Evolutionary conservation across 805 yeast species (phyloP).

Genomic region (Millerozyma acaciae): DNA sequence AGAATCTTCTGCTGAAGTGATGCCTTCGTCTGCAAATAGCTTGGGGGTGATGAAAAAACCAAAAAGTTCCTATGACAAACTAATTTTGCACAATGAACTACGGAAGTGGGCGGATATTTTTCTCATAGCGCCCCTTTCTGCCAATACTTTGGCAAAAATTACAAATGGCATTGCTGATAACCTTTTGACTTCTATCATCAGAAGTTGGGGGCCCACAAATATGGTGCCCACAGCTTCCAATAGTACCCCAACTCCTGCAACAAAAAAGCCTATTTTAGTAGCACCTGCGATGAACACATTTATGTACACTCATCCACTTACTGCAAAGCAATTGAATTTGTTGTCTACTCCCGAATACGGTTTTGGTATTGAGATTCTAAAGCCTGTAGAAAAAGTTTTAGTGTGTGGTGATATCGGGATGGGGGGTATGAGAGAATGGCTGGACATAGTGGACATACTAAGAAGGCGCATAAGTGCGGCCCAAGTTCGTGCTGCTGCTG

Average conservation of each 20-base stretch:
- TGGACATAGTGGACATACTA: slow-evolving; percentile 40
- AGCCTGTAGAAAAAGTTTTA: slow-evolving; percentile 45
- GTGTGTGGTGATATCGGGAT: slow-evolving; percentile 48
- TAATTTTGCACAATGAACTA: slow-evolving; percentile 41
- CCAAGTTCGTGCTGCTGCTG: slow-evolving; percentile 15
- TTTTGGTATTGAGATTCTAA: slow-evolving; percentile 41
- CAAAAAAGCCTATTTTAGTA: slow-evolving; percentile 40
- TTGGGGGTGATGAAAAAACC: slow-evolving; percentile 15
- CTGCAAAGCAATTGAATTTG: slow-evolving; percentile 35
- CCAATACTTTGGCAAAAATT: slow-evolving; percentile 42
- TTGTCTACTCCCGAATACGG: slow-evolving; percentile 34
- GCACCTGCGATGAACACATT: slow-evolving; percentile 49
- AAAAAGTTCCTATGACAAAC: slow-evolving; percentile 32
- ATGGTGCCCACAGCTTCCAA: slow-evolving; percentile 6
- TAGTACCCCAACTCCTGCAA: slow-evolving; percentile 4
- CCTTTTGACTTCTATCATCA: slow-evolving; percentile 37
- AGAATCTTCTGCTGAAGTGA: slow-evolving; percentile 16
- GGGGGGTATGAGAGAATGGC: slow-evolving; percentile 51
- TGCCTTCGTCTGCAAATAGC: background rate
- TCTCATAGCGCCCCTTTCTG: slow-evolving; percentile 44
- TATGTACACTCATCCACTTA: slow-evolving; percentile 46
- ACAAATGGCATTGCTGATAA: slow-evolving; percentile 44
- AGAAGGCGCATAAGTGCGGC: slow-evolving; percentile 30
- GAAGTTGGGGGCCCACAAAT: slow-evolving; percentile 37
- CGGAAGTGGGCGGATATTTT: slow-evolving; percentile 47